A percentile compares a stretch with the other conserved stretches of the same genome.
Conservation (phyloP, 805 yeast species). For the Hanseniaspora thailandica region DNA sequence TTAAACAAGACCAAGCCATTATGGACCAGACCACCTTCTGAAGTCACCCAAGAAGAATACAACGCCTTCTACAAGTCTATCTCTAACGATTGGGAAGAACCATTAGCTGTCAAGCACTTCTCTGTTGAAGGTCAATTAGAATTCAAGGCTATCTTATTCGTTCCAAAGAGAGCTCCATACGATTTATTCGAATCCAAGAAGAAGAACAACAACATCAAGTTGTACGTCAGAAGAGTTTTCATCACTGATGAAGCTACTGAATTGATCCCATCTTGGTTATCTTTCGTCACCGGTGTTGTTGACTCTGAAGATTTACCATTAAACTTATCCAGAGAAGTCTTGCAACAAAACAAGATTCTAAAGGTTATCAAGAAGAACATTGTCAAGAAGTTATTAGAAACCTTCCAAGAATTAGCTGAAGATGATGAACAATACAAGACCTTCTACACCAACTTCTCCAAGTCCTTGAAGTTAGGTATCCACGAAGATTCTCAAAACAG, state of each 20-base stretch:
- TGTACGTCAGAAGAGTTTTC: slow-evolving; percentile 98
- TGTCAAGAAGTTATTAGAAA: slow-evolving; percentile 95
- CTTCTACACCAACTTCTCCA: slow-evolving; percentile 94
- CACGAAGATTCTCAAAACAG: slow-evolving; percentile 99
- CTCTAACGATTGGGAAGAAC: slow-evolving; percentile 99
- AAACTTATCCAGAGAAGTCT: slow-evolving; percentile 98
- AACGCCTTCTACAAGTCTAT: slow-evolving; percentile 98
- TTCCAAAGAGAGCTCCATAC: slow-evolving; percentile 99
- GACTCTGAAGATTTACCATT: slow-evolving; percentile 99
- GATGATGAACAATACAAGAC: slow-evolving; percentile 96
- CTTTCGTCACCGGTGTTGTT: slow-evolving; percentile 96
- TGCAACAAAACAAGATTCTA: slow-evolving; percentile 98
- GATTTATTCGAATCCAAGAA: slow-evolving; percentile 96
- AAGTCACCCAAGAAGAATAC: slow-evolving; percentile 95
- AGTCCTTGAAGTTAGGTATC: slow-evolving; percentile 96
- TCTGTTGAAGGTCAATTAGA: slow-evolving; percentile 99
- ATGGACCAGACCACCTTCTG: slow-evolving; percentile 99
- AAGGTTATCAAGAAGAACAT: slow-evolving; percentile 99
- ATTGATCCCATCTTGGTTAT: slow-evolving; percentile 96
- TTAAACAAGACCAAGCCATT: slow-evolving; percentile 97
- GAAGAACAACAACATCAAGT: slow-evolving; percentile 98
- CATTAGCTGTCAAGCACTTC: slow-evolving; percentile 98
- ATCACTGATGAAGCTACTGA: slow-evolving; percentile 99
- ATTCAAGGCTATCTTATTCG: slow-evolving; percentile 92
- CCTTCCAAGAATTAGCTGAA: slow-evolving; percentile 98